A percentile compares a stretch with the other conserved stretches of the same genome.
phyloP scores from a whole-genome alignment of 805 yeast species.

The Nakazawaea pomicola region DNA sequence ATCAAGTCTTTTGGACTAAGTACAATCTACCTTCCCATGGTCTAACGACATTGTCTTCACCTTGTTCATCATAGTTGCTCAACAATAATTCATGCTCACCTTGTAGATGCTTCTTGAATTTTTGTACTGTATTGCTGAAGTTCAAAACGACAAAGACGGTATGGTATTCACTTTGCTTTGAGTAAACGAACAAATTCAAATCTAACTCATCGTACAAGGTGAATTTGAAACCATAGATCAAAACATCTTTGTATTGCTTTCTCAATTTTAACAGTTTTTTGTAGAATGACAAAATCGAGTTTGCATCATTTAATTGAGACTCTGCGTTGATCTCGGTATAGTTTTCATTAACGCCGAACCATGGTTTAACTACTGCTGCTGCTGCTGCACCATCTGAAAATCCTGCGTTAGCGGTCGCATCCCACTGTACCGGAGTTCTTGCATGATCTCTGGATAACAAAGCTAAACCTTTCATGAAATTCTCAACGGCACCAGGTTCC shows the following conservation, averaged over 20 bases:
- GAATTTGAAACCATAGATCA: conserved; percentile 39
- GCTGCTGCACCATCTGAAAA: too few species aligned
- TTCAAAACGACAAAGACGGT: conserved; percentile 36
- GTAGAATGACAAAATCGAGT: conserved; percentile 43
- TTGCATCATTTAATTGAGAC: conserved; percentile 37
- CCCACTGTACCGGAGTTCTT: conserved; percentile 57
- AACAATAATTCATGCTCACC: neutral
- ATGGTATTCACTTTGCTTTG: conserved; percentile 30
- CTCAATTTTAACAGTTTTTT: conserved; percentile 36
- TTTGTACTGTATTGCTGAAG: conserved; percentile 27
- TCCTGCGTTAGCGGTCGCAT: conserved; percentile 36
- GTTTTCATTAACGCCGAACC: conserved; percentile 49
- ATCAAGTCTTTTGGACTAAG: neutral
- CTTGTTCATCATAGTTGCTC: neutral
- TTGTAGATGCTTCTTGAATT: conserved; percentile 1
- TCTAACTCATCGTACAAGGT: conserved; percentile 39
- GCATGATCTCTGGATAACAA: conserved; percentile 46
- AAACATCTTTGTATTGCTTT: conserved; percentile 36
- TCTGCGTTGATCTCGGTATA: conserved; percentile 45
- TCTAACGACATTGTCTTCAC: neutral
- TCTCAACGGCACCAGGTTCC: conserved; percentile 22
- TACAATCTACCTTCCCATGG: conserved; percentile 7
- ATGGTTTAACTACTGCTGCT: conserved; percentile 36
- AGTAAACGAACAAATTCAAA: conserved; percentile 34
- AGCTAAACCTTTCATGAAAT: conserved; percentile 29